Evolutionary conservation across 352 stramenopile species (phyloP), one percentile per base, ranked within the genome.

Genomic region (Phytophthora multivora): DNA sequence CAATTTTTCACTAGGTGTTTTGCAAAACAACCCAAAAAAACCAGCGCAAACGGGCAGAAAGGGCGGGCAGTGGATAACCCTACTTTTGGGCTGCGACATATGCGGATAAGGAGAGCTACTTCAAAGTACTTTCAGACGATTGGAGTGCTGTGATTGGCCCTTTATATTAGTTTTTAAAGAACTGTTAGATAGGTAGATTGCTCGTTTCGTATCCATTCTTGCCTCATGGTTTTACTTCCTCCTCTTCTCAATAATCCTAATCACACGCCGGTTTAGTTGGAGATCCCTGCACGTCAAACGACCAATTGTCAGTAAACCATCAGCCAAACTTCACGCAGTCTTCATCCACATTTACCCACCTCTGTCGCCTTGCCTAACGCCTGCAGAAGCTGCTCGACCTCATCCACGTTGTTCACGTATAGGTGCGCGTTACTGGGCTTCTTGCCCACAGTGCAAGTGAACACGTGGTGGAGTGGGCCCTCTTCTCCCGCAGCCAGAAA

Each of bases 381-480:
- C 54, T 88, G 63, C 45, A 97, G 69, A 21, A 97, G 66, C 49
- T 88, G 69, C 59, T 96, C 83, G 9, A 97, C 89, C 26, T 97
- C 89, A 38, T 85, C 78, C 26, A 93, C 87, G 50, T 95, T 91
- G 76, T 97, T 93, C 35, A 97, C 71, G 64, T 96, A 97, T 39
- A 96, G 58, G 64, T 94, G 86, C 33, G 91, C 91, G 65, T 96
- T 86, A 39, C 86, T 96, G 7, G 90, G 88, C 47, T 97, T 97
- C 73, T 96, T 97, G 25, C 92, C 92, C 40, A 98, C 92, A 5
- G 89, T 97, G 71, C 88, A 95, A 25, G 90, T 98, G 60, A 96
- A 97, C 7, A 96, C 73, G 54, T 96, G 87, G 38, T 95, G 79
- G 46, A 93, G 62, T 11, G 80, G 79, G 12, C 81, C 82, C 28